These are phyloP conservation scores for Kondoa malvinella DNA, from an alignment of 768 basidiomycete species.

Conservation along the genomic window DNA sequence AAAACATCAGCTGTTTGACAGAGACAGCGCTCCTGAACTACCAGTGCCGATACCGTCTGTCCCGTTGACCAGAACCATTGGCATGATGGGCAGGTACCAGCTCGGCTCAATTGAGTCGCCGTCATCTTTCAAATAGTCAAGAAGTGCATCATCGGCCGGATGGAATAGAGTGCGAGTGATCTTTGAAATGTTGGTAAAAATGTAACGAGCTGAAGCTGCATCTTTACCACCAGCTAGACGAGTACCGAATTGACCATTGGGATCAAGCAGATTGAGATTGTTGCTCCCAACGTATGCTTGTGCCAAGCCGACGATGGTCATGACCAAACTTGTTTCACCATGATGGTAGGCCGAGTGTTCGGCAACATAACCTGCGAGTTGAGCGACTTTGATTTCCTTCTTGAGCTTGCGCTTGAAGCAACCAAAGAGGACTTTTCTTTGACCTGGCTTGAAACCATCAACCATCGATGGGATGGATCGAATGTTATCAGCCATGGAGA, in stretches of 20 bases:
- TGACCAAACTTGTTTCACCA: constrained; percentile 69
- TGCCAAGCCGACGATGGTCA: constrained; percentile 83
- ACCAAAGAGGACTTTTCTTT: constrained; percentile 88
- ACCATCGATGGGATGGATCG: constrained; percentile 89
- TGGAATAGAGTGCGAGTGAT: constrained; percentile 65
- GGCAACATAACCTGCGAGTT: constrained; percentile 84
- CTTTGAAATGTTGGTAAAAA: constrained; percentile 61
- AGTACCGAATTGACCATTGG: constrained; percentile 90
- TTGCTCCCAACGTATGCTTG: constrained; percentile 91
- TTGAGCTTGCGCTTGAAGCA: constrained; percentile 90
- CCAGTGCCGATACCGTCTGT: constrained; percentile 96
- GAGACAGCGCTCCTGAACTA: constrained; percentile 29
- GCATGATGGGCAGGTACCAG: constrained; percentile 79
- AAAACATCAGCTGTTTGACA: not conserved
- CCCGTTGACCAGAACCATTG: constrained; percentile 78
- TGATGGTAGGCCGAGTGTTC: constrained; percentile 95
- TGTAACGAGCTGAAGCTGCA: constrained; percentile 89
- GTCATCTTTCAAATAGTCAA: constrained; percentile 71
- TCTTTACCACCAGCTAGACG: constrained; percentile 77
- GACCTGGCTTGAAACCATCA: constrained; percentile 93
- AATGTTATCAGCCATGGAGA: constrained; percentile 98
- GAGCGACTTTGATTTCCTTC: constrained; percentile 84
- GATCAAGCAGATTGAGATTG: constrained; percentile 72
- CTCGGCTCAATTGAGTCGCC: constrained; percentile 75
- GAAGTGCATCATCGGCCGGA: constrained; percentile 65